These are phyloP conservation scores for Knoxia roxburghii DNA, from an alignment of 257 asterid genomes.

Conservation along the genomic window DNA sequence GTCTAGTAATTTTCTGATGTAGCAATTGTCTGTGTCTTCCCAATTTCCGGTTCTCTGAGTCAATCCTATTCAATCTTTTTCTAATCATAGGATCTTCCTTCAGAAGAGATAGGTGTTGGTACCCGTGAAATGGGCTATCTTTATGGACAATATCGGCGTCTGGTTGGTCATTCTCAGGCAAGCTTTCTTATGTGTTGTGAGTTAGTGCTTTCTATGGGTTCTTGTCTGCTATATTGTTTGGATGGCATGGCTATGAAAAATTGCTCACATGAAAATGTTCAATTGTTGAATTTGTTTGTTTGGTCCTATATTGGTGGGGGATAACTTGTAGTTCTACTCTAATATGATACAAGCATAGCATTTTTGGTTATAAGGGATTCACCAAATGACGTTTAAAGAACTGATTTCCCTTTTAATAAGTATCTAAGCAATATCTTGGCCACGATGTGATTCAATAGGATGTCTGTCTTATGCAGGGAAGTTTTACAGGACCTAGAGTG, in stretches of 20 bases:
- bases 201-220: not conserved
- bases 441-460: not conserved
- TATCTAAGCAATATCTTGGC: not conserved
- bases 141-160: slow-evolving; percentile 91
- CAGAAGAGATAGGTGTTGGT: slow-evolving; percentile 98
- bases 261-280: not conserved
- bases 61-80: slow-evolving; percentile 21
- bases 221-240: not conserved
- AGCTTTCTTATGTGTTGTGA: slow-evolving; percentile 12
- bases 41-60: slow-evolving; percentile 13
- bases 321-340: not conserved
- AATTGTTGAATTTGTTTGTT: not conserved
- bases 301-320: not conserved
- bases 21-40: slow-evolving; percentile 7
- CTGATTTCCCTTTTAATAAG: not conserved
- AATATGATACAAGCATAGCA: not conserved
- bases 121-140: slow-evolving; percentile 97
- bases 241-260: not conserved
- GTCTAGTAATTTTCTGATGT: slow-evolving; percentile 16
- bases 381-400: not conserved
- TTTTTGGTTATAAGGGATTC: not conserved
- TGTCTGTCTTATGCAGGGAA: slow-evolving; percentile 60
- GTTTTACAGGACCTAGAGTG: slow-evolving; percentile 93
- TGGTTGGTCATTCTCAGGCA: slow-evolving; percentile 97
- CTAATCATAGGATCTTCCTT: slow-evolving; percentile 78